Base-by-base conservation (phyloP, 768 basidiomycete species). In the Scleroderma bovista region DNA sequence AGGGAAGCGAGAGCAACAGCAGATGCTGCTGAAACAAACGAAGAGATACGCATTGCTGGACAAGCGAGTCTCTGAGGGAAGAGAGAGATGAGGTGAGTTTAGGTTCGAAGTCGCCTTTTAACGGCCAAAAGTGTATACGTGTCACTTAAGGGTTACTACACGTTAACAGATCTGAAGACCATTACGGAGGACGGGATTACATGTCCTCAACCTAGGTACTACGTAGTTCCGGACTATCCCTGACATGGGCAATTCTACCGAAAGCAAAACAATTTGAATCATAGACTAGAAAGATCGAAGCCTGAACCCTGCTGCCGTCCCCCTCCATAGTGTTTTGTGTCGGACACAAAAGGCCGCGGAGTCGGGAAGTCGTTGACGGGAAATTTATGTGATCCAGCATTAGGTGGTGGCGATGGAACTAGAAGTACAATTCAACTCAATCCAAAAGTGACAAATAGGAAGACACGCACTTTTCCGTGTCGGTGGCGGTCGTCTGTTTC, bases 281-380 rank as follows among this genome's bases (percentile, higher is more conserved):
- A 72, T 36, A 76, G 56, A 26, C 53, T 62, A 13, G 64, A 63
- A 29, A 79, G 52, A 67, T 88, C 79, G 70, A 90, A 91, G 48
- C 79, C 75, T 57, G 84, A 82, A n/a, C 90, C 90, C 50, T 73
- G 74, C 57, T 72, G 69, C 46, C 82, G 80, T 26, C 86, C 85
- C 60, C 81, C 83, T 12, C 66, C 69, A 61, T 93, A 93, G 37
- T 72, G 70, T 60, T 75, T 84, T 24, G 63, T 57, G 29, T 62
- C 70, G 6, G 65, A 60, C 32, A 63, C 62, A 64, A 90, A 92
- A 23, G 73, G 72, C 36, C 88, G 79, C 4, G 90, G 90, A 13
- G 82, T 81, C 1, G 90, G 90, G 62, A 92, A 90, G 45, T 83
- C 87, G 13, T 72, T 69, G n/a, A 83, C 77, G 7, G 87, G 88